A percentile compares a stretch with the other conserved stretches of the same genome.
These are phyloP conservation scores for Aspergillus candidus DNA, from an alignment of 2,329 filamentous ascomycete genomes.

Conservation along the genomic window DNA sequence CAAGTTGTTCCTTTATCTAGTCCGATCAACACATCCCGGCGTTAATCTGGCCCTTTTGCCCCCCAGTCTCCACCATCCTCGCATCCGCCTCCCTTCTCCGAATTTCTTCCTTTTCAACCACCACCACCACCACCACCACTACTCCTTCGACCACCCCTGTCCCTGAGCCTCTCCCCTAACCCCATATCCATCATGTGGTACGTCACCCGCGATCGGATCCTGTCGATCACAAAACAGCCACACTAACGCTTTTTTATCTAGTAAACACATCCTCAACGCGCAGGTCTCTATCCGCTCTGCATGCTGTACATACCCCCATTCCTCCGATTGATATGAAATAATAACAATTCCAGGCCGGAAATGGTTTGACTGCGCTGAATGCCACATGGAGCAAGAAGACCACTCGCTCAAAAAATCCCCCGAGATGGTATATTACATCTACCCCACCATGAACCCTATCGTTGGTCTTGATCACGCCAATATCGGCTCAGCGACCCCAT, in stretches of 20 bases:
- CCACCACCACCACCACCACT: slow-evolving; percentile 8
- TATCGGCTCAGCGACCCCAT: too few species aligned
- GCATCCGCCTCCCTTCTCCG: too few species aligned
- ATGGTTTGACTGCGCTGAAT: slow-evolving; percentile 98
- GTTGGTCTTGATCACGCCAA: slow-evolving; percentile 1
- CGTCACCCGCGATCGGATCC: slow-evolving; percentile 3
- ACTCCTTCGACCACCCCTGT: neutral
- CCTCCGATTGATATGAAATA: neutral
- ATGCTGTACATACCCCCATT: slow-evolving; percentile 63
- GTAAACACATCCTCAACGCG: slow-evolving; percentile 97
- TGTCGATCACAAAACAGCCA: neutral
- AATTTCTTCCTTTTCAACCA: slow-evolving; percentile 2
- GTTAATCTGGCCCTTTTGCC: too few species aligned
- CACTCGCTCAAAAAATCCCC: slow-evolving; percentile 70
- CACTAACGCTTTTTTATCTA: slow-evolving; percentile 31
- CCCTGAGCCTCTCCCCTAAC: neutral
- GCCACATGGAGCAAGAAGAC: slow-evolving; percentile 73
- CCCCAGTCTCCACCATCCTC: too few species aligned
- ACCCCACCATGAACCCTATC: neutral
- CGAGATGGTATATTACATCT: slow-evolving; percentile 61
- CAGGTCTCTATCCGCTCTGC: slow-evolving; percentile 93
- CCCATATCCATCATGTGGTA: slow-evolving; percentile 23
- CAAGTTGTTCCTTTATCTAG: too few species aligned
- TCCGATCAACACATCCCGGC: too few species aligned
- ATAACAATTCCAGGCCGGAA: slow-evolving; percentile 60